Conservation (phyloP, 164 flowering plant species). For the Macadamia tetraphylla region DNA sequence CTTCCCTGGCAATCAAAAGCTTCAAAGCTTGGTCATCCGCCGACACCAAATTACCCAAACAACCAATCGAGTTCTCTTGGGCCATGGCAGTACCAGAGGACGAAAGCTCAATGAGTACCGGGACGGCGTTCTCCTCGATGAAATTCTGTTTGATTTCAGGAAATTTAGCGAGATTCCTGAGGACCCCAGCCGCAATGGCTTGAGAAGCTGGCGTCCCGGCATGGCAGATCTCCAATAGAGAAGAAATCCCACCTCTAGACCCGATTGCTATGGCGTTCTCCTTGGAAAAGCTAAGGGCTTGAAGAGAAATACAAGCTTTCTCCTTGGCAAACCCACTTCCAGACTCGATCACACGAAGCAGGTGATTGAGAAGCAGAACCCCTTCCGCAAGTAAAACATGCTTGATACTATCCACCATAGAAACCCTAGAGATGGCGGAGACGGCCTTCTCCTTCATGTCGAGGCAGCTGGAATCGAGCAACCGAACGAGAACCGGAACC, state of each 20-base stretch:
- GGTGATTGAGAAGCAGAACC: conserved; percentile 55
- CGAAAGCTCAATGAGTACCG: conserved; percentile 46
- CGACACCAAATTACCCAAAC: conserved; percentile 55
- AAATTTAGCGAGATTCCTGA: conserved; percentile 63
- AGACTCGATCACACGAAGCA: conserved; percentile 70
- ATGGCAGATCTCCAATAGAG: conserved; percentile 70
- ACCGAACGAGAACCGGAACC: conserved; percentile 62
- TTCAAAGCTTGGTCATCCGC: conserved; percentile 48
- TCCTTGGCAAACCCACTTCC: conserved; percentile 82
- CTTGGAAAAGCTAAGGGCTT: conserved; percentile 51
- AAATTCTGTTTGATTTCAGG: conserved; percentile 55
- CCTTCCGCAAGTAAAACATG: conserved; percentile 74
- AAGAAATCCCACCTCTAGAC: conserved; percentile 70
- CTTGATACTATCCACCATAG: conserved; percentile 62
- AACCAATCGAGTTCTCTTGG: conserved; percentile 71
- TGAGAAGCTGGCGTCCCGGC: conserved; percentile 76
- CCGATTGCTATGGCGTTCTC: conserved; percentile 86
- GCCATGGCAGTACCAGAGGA: conserved; percentile 63
- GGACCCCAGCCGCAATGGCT: conserved; percentile 72
- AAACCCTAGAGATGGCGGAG: conserved; percentile 65
- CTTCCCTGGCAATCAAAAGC: conserved; percentile 56
- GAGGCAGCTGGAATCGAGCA: conserved; percentile 52
- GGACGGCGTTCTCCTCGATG: conserved; percentile 60
- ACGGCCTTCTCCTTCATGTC: conserved; percentile 76
- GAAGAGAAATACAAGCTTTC: conserved; percentile 67